Conservation (phyloP, 2,329 filamentous ascomycete species). For the Trichoderma polysporum region DNA sequence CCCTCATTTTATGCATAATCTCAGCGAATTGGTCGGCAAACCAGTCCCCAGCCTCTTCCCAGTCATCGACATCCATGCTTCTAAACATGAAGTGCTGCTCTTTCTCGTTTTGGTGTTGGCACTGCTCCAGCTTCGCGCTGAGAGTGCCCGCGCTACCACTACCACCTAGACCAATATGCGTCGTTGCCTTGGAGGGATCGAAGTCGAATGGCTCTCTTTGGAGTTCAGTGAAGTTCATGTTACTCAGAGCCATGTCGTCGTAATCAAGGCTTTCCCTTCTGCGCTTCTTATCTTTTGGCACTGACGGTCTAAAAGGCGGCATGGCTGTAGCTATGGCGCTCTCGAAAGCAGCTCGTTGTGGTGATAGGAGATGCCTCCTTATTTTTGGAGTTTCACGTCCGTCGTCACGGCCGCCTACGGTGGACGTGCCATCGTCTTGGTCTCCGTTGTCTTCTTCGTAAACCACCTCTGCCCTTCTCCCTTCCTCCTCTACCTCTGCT, state of each 20-base stretch:
- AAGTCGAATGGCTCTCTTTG: conserved; percentile 56
- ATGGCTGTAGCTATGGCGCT: conserved; percentile 28
- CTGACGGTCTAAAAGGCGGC: conserved; percentile 20
- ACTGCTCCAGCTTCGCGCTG: conserved; percentile 50
- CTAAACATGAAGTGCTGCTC: conserved; percentile 54
- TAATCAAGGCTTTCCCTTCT: conserved; percentile 52
- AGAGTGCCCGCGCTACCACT: conserved; percentile 42
- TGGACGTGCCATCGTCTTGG: conserved; percentile 27
- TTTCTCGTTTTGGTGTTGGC: conserved; percentile 44
- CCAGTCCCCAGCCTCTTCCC: conserved; percentile 61
- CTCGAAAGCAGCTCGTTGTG: conserved; percentile 26
- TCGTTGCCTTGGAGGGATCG: conserved; percentile 51
- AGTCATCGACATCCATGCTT: conserved; percentile 54
- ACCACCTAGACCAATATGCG: conserved; percentile 37
- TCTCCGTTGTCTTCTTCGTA: conserved; percentile 4
- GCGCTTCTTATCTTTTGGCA: conserved; percentile 39
- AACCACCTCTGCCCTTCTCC: not conserved
- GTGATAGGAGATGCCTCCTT: conserved; percentile 26
- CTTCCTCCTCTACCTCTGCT: conserved; percentile 20
- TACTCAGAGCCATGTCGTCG: conserved; percentile 54
- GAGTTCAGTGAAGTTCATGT: conserved; percentile 54
- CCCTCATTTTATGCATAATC: conserved; percentile 49
- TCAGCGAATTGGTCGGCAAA: conserved; percentile 54
- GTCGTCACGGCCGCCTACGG: conserved; percentile 27
- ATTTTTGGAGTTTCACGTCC: conserved; percentile 27